Evolutionary conservation across 768 basidiomycete species (phyloP).

Genomic region (Calocera cornea): DNA sequence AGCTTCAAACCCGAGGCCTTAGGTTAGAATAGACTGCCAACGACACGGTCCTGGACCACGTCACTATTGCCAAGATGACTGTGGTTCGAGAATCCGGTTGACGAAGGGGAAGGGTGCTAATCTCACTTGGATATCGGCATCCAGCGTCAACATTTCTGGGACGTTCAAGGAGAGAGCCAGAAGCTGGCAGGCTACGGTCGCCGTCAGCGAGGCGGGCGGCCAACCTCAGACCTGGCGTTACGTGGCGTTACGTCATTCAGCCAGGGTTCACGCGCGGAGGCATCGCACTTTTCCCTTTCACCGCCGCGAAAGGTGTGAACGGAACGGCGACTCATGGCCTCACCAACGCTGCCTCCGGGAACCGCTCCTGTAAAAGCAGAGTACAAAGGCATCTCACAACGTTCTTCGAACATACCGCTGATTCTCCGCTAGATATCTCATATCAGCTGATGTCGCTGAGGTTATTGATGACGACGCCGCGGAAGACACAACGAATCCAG

Average conservation of each 20-base stretch:
- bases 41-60: no score
- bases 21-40: no score
- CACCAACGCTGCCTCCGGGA: constrained; percentile 24
- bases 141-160: no score
- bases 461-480: constrained; percentile 46
- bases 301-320: no score
- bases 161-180: no score
- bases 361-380: constrained; percentile 43
- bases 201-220: no score
- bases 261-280: neutral
- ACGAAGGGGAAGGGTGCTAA: no score
- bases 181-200: no score
- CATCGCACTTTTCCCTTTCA: no score
- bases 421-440: constrained; percentile 21
- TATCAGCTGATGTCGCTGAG: constrained; percentile 21
- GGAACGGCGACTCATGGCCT: neutral
- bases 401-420: neutral
- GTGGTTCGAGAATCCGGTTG: neutral
- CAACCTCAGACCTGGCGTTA: no score
- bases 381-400: constrained; percentile 23
- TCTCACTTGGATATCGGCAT: no score
- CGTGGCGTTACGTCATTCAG: neutral
- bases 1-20: no score
- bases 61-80: neutral
- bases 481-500: constrained; percentile 40